Evolutionary conservation across 2,329 filamentous ascomycete genomes (phyloP), one percentile per base, ranked within the genome.

Genomic region (Apiospora hydei): DNA sequence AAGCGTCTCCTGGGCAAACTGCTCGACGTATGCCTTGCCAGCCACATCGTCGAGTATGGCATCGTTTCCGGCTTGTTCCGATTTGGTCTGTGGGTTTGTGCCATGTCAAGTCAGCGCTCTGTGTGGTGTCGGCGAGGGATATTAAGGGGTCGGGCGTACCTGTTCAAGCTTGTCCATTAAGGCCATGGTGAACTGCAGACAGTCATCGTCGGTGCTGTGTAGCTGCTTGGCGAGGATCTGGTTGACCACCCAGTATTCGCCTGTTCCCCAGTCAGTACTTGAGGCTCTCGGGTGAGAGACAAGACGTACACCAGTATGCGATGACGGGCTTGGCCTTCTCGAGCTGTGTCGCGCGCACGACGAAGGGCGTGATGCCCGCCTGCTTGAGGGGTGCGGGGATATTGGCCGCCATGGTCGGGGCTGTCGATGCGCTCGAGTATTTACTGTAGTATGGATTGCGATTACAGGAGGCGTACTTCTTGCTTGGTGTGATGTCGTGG

Each of bases 131-230:
- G 49, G 11, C 41, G 44, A 64, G 14, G 44, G 44, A 46, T 21
- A 46, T 46, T 6, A 46, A 14, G 13, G 44, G 30, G 72, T 67
- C 67, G 34, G 26, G 26, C 84, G 73, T 83, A 92, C 91, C 84
- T 90, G 85, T 83, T 99, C 96, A 76, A 99, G 88, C 84, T 93
- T 95, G 83, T 98, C 95, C 91, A 99, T 96, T 77, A 98, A 85
- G 38, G 87, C 87, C 69, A 91, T 93, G 0, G 96, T 98, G 82
- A 94, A 99, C 75, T 88, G 83, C 78, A 94, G 91, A 77, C 93
- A 92, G 79, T 96, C 95, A 75, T 93, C 88, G 80, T 96, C 93
- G 76, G 88, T 85, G 73, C 88, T 92, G 83, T 98, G 96, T 53
- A 98, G 89, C 64, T 91, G 88, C 80, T 92, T 94, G 70, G 89